These are phyloP conservation scores for Pythium plurisporium DNA, from an alignment of 352 stramenopile genomes.

Conservation along the genomic window DNA sequence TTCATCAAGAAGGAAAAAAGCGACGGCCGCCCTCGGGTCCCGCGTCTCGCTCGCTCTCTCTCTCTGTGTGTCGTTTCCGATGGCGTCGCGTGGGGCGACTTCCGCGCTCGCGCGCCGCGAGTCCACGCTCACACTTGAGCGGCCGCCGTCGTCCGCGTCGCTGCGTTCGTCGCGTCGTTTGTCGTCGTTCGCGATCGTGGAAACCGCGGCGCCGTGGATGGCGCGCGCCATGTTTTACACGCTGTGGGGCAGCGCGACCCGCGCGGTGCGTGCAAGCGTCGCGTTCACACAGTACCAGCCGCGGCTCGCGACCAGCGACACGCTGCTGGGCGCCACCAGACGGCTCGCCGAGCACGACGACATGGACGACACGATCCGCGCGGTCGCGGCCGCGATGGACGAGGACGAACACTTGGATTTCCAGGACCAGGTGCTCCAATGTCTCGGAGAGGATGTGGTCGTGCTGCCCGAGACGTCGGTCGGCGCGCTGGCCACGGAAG, in stretches of 20 bases:
- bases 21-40: background rate
- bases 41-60: background rate
- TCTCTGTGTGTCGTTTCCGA: background rate
- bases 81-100: background rate
- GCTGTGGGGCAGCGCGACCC: slow-evolving; percentile 56
- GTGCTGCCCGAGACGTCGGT: slow-evolving; percentile 35
- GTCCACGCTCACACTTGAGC: slow-evolving; percentile 64
- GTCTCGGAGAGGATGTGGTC: slow-evolving; percentile 54
- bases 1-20: too few species aligned
- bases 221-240: slow-evolving; percentile 55
- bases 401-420: slow-evolving; percentile 34
- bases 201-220: slow-evolving; percentile 51
- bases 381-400: slow-evolving; percentile 20
- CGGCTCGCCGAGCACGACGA: slow-evolving; percentile 1
- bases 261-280: slow-evolving; percentile 50
- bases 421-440: slow-evolving; percentile 41
- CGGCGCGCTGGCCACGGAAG: background rate
- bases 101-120: slow-evolving; percentile 35
- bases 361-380: slow-evolving; percentile 17
- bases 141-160: slow-evolving; percentile 20
- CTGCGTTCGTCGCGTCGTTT: background rate
- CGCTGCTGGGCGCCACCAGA: slow-evolving; percentile 12
- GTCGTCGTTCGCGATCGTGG: background rate
- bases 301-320: slow-evolving; percentile 15
- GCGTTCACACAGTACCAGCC: slow-evolving; percentile 41